A percentile compares a stretch with the other conserved stretches of the same genome.
Evolutionary conservation across 306 rosid species (phyloP).

Genomic region (Prunus davidiana): DNA sequence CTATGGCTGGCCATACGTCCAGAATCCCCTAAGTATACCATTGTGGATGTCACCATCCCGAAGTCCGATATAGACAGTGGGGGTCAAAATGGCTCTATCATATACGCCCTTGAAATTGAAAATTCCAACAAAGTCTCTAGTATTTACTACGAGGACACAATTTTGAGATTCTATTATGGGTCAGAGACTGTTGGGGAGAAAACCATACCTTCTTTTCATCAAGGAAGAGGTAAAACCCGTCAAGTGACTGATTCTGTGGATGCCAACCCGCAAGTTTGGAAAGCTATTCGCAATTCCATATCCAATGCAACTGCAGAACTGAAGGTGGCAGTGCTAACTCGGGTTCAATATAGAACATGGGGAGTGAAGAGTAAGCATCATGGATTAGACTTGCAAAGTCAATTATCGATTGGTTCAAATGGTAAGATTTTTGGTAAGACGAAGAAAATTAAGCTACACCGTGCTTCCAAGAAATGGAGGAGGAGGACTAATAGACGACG

Average conservation of each 20-base stretch:
- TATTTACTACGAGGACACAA: conserved; percentile 26
- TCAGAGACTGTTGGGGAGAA: conserved; percentile 33
- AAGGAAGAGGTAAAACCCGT: conserved; percentile 19
- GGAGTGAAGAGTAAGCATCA: conserved; percentile 49
- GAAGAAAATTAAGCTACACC: conserved; percentile 26
- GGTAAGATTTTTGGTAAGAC: conserved; percentile 51
- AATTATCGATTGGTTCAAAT: conserved; percentile 29
- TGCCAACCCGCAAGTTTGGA: conserved; percentile 23
- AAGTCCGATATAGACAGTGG: conserved; percentile 2
- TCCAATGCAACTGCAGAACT: conserved; percentile 41
- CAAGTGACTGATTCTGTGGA: neutral
- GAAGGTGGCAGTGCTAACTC: conserved; percentile 30
- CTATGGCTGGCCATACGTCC: conserved; percentile 47
- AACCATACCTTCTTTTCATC: conserved; percentile 35
- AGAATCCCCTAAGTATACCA: conserved; percentile 27
- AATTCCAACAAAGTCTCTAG: conserved; percentile 46
- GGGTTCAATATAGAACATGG: conserved; percentile 42
- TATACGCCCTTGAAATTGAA: conserved; percentile 31
- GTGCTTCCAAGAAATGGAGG: conserved; percentile 14
- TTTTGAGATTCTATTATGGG: conserved; percentile 34
- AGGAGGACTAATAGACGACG: neutral
- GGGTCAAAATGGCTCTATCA: conserved; percentile 27
- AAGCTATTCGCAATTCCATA: conserved; percentile 29
- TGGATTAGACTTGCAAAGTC: conserved; percentile 24
- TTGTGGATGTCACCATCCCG: conserved; percentile 32